These are phyloP conservation scores for Chlorella variabilis DNA, from an alignment of 163 green algal genomes.

Conservation along the genomic window DNA sequence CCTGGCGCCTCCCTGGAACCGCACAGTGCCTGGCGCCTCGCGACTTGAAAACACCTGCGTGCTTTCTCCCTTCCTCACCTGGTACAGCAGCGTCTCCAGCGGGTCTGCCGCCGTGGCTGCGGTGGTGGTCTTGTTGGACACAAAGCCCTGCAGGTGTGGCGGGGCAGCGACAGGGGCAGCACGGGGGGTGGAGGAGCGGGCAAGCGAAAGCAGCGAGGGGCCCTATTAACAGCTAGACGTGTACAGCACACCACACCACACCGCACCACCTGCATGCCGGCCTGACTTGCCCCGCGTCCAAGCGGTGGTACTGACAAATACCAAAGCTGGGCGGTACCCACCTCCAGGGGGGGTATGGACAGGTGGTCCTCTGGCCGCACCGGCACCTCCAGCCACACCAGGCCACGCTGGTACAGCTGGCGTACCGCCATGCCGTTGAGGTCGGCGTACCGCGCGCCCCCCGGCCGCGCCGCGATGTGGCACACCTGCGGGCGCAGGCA, in stretches of 20 bases:
- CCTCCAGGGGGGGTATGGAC: constrained; percentile 86
- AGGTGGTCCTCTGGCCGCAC: constrained; percentile 82
- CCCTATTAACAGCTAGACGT: background rate
- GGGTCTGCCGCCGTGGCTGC: constrained; percentile 75
- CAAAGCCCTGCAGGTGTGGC: constrained; percentile 78
- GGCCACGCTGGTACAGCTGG: constrained; percentile 74
- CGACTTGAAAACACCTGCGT: too few relatives aligned
- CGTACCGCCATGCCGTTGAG: constrained; percentile 48
- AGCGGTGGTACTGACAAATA: too few relatives aligned
- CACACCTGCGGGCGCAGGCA: constrained; percentile 28
- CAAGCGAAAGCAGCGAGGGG: background rate
- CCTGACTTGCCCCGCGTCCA: too few relatives aligned
- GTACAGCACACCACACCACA: background rate
- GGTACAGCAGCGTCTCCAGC: constrained; percentile 90
- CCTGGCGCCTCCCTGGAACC: too few relatives aligned
- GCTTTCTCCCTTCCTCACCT: too few relatives aligned
- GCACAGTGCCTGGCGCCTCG: too few relatives aligned
- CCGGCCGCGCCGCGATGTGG: constrained; percentile 35
- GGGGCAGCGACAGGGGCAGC: background rate
- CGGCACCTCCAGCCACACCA: constrained; percentile 90
- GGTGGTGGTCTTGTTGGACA: constrained; percentile 88
- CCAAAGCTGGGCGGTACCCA: too few relatives aligned
- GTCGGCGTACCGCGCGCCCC: constrained; percentile 35
- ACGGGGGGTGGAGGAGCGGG: background rate
- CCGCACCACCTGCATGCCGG: too few relatives aligned